Base-by-base conservation (phyloP, 805 yeast genomes). In the Pichia phayaonensis region DNA sequence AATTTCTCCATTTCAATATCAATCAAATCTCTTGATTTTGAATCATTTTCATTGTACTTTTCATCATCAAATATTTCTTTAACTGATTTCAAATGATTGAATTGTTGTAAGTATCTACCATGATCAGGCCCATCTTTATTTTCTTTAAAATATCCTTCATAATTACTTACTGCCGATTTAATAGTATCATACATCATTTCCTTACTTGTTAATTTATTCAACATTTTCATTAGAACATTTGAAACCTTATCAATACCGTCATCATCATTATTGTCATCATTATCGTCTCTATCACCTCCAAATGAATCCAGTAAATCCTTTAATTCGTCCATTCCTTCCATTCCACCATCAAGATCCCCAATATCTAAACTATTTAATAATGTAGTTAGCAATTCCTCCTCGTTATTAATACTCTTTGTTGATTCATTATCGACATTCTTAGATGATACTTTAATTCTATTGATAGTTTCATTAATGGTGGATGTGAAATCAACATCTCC, bases 171-270 rank as follows among this genome's bases (percentile, higher is more conserved):
- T 63, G 90, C 74, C 53, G 89, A 96, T 60, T 83, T 85, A 68
- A 92, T 75, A 2, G 98, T 97, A 58, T 85, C 95, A 62, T 87
- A 90, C 39, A 92, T 73, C 21, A 90, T 86, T 51, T 84, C 90
- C 61, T 90, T 92, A 6, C 94, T 80, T 8, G 94, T 79, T 64
- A 92, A 75, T 62, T 90, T 92, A 54, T 81, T 83, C 59, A 92
- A 72, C 81, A 92, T 81, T 38, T 86, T 88, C 20, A 74, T 76
- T 53, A 88, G 68, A 45, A 88, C 68, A 52, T 79, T 78, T 24
- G 83, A 72, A 55, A 84, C 67, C 39, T 61, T 67, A 8, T 62
- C 72, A 24, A 52, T 45, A 8, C 54, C 58, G 4, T 41, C 46
- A 15, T 67, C 77, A 36, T 60, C 66, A 5, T 61, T 71, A 26